Base-by-base conservation (phyloP, 768 basidiomycete species). In the Tulasnella sp. region DNA sequence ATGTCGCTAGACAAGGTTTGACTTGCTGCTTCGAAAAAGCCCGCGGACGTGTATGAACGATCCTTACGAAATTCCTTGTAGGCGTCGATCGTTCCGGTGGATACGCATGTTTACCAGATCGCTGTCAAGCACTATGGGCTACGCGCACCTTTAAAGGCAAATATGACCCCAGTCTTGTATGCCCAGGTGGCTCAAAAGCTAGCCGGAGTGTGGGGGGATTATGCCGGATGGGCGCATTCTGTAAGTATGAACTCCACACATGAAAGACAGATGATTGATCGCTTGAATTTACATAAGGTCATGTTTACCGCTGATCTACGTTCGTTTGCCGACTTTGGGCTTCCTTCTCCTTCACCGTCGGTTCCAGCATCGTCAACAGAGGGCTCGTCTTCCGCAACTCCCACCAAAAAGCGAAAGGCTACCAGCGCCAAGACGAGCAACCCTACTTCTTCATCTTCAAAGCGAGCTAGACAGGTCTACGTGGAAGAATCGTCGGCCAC, bases 71-170 rank as follows among this genome's bases (percentile, higher is more conserved):
- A 7, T 18, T 16, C 18, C 78, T 26, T 15, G 13, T 32, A 80
- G 79, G 80, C 69, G 16, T 80, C 67, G 80, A 91, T 96, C 20
- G 89, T 99, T 11, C 98, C 98, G 4, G 93, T 99, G 74, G 98
- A 99, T 82, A 98, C 96, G 0, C 98, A 99, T 83, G 93, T 99
- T 39, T 87, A 92, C 80, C 95, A 97, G 82, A 96, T 98, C 75
- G 93, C 94, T 11, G 85, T 87, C 32, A 94, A 92, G 82, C 86
- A 93, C 81, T 94, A 95, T 81, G 91, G 91, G 0, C 81, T 94
- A 15, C 89, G 88, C 80, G 81, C 85, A 0, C 40, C 81, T 23
- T 46, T 70, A 10, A 78, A 79, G 39, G 44, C 72, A 13, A 35
- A 77, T 16, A 92, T 96, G 91, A 91, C 90, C 0, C 90, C 93